These are phyloP conservation scores for Candida jianshihensis DNA, from an alignment of 805 yeast genomes.

Conservation along the genomic window DNA sequence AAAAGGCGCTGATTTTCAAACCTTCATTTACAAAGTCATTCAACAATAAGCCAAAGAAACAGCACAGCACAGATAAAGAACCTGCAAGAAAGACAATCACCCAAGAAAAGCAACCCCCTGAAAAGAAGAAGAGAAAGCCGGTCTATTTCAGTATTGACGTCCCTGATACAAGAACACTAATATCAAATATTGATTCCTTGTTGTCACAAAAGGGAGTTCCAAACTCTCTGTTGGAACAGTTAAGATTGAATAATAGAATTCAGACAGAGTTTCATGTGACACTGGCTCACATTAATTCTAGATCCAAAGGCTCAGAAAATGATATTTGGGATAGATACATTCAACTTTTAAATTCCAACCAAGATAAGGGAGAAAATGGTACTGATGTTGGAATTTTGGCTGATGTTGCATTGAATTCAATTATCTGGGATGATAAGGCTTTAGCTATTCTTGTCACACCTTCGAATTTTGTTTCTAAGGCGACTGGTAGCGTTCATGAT, in stretches of 20 bases:
- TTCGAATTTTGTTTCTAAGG: slow-evolving; percentile 6
- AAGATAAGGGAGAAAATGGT: too few species aligned
- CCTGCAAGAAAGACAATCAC: too few species aligned
- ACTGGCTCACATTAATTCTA: slow-evolving; percentile 39
- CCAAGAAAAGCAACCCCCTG: too few species aligned
- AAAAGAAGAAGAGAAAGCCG: slow-evolving; percentile 24
- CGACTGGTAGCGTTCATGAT: too few species aligned
- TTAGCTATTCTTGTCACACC: slow-evolving; percentile 47
- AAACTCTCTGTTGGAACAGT: slow-evolving; percentile 3
- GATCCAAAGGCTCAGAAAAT: slow-evolving; percentile 22
- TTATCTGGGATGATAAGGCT: slow-evolving; percentile 46
- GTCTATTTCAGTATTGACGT: slow-evolving; percentile 41
- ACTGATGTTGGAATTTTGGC: too few species aligned
- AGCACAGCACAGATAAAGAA: too few species aligned
- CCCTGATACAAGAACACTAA: too few species aligned
- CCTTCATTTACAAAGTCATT: slow-evolving; percentile 42
- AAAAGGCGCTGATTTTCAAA: slow-evolving; percentile 43
- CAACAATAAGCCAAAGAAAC: slow-evolving; percentile 10
- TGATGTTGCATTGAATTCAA: slow-evolving; percentile 32
- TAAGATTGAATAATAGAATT: slow-evolving; percentile 30
- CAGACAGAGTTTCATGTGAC: slow-evolving; percentile 64
- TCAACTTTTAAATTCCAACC: too few species aligned
- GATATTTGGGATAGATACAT: too few species aligned
- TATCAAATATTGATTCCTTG: slow-evolving; percentile 14
- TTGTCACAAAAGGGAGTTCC: not conserved